Conservation (phyloP, 768 basidiomycete species). For the Trametes coccinea region DNA sequence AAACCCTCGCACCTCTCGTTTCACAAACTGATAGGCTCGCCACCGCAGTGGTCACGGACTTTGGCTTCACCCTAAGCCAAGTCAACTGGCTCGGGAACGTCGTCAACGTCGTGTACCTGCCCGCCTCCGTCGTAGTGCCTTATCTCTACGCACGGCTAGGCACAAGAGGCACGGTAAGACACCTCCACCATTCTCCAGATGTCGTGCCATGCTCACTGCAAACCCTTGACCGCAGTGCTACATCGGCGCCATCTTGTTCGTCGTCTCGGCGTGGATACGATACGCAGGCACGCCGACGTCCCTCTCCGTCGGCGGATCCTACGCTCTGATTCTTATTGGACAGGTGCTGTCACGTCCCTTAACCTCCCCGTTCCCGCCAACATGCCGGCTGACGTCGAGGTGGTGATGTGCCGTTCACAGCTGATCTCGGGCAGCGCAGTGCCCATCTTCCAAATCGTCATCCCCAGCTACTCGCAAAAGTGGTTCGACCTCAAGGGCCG, state of each 20-base stretch:
- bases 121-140: slow-evolving; percentile 60
- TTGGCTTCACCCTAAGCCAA: slow-evolving; percentile 65
- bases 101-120: slow-evolving; percentile 61
- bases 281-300: slow-evolving; percentile 66
- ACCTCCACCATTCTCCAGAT: neutral
- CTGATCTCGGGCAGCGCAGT: slow-evolving; percentile 64
- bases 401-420: slow-evolving; percentile 35
- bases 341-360: slow-evolving; percentile 46
- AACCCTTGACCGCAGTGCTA: slow-evolving; percentile 54
- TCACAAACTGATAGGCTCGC: neutral
- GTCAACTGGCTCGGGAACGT: slow-evolving; percentile 85
- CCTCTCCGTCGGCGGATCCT: slow-evolving; percentile 52
- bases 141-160: slow-evolving; percentile 58
- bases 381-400: neutral
- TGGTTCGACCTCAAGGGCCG: slow-evolving; percentile 81
- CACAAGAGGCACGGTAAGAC: slow-evolving; percentile 56
- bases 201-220: neutral
- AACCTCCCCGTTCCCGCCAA: neutral
- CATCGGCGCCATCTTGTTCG: slow-evolving; percentile 50
- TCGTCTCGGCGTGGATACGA: slow-evolving; percentile 75
- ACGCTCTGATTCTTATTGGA: slow-evolving; percentile 67
- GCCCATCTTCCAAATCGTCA: slow-evolving; percentile 74
- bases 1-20: neutral
- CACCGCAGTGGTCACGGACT: slow-evolving; percentile 55
- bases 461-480: slow-evolving; percentile 77